phyloP scores from a whole-genome alignment of 2,329 filamentous ascomycete genomes.

The Stromatinia cepivora region DNA sequence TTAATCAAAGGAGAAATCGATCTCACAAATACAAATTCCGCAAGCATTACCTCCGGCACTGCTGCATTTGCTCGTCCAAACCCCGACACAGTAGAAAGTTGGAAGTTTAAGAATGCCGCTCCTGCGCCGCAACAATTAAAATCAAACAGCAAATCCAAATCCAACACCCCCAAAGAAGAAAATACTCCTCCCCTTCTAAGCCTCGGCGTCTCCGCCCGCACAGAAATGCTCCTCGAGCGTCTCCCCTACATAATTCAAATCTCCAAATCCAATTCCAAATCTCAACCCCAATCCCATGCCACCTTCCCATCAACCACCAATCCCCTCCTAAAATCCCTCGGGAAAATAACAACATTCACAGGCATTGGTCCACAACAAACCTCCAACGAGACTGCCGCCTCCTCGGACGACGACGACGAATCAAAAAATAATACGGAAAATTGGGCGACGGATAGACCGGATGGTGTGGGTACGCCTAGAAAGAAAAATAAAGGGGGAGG shows the following conservation, averaged over 20 bases:
- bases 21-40: constrained; percentile 29
- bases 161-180: constrained; percentile 27
- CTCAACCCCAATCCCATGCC: not conserved
- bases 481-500: constrained; percentile 32
- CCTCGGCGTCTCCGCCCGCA: constrained; percentile 62
- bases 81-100: constrained; percentile 39
- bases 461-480: constrained; percentile 52
- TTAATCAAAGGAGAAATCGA: constrained; percentile 56
- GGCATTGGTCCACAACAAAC: constrained; percentile 11
- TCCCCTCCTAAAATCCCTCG: constrained; percentile 7
- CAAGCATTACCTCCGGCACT: constrained; percentile 49
- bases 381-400: constrained; percentile 42
- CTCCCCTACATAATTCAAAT: constrained; percentile 83
- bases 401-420: constrained; percentile 42
- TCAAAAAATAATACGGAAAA: constrained; percentile 42
- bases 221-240: constrained; percentile 78
- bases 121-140: not conserved
- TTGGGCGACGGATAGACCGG: constrained; percentile 63
- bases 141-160: not conserved
- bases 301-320: not conserved
- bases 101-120: constrained; percentile 33
- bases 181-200: constrained; percentile 50
- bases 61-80: constrained; percentile 51
- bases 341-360: constrained; percentile 8
- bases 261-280: constrained; percentile 38